Percentiles rank a stretch among this genome's conserved stretches.
Evolutionary conservation across 2,329 filamentous ascomycete species (phyloP).

Genomic region (Paraconiothyrium brasiliense): DNA sequence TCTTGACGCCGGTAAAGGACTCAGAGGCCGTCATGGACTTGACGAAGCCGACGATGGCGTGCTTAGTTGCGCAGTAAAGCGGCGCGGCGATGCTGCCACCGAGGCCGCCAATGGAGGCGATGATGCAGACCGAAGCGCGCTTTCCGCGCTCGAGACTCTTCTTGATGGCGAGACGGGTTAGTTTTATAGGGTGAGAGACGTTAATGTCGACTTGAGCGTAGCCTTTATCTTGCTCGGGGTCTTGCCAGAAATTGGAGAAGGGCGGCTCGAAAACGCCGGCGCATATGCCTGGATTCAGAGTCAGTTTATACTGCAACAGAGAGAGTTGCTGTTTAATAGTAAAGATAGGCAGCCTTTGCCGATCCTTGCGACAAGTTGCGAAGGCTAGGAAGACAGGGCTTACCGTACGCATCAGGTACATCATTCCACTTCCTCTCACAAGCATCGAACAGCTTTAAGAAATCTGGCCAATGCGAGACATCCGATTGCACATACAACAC

Average conservation of each 20-base stretch:
- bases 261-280: slow-evolving; percentile 43
- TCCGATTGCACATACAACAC: slow-evolving; percentile 40
- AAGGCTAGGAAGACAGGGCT: background rate
- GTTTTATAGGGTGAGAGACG: slow-evolving; percentile 42
- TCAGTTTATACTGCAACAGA: background rate
- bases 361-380: too few species aligned
- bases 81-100: slow-evolving; percentile 37
- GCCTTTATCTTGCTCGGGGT: slow-evolving; percentile 37
- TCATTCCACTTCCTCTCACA: slow-evolving; percentile 43
- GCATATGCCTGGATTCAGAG: slow-evolving; percentile 31
- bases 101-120: slow-evolving; percentile 40
- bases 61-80: slow-evolving; percentile 44
- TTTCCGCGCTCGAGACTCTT: slow-evolving; percentile 39
- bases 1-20: slow-evolving; percentile 39
- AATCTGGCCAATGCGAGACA: slow-evolving; percentile 39
- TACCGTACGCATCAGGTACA: slow-evolving; percentile 41
- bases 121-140: slow-evolving; percentile 42
- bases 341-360: background rate
- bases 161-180: slow-evolving; percentile 40
- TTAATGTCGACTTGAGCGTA: slow-evolving; percentile 44
- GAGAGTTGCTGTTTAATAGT: background rate
- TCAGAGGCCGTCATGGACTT: slow-evolving; percentile 40
- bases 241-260: slow-evolving; percentile 43
- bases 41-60: slow-evolving; percentile 43
- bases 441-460: slow-evolving; percentile 33